phyloP scores from a whole-genome alignment of 1,139 yeast genomes.

The Suhomyces chickasaworum region DNA sequence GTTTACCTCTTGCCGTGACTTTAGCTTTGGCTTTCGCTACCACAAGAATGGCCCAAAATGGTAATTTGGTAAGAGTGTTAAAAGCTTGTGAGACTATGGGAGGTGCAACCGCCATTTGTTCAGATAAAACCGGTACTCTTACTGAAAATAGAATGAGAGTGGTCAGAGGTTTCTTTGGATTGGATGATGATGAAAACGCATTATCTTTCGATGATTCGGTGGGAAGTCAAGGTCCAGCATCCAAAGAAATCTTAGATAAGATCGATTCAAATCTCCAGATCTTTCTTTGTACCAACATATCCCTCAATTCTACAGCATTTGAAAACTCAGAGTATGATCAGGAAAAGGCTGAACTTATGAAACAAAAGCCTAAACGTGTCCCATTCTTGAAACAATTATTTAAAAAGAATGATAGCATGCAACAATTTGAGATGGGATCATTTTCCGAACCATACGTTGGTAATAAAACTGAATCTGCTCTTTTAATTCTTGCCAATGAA shows the following conservation, averaged over 20 bases:
- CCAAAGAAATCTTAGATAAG: slow-evolving; percentile 33
- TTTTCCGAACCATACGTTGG: slow-evolving; percentile 72
- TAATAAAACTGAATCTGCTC: slow-evolving; percentile 91
- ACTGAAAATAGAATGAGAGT: slow-evolving; percentile 93
- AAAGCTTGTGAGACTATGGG: slow-evolving; percentile 99
- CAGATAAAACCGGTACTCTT: slow-evolving; percentile 96
- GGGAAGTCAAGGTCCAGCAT: slow-evolving; percentile 26
- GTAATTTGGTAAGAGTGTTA: slow-evolving; percentile 90
- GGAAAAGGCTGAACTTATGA: slow-evolving; percentile 33
- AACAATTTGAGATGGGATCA: slow-evolving; percentile 25
- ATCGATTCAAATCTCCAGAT: slow-evolving; percentile 37
- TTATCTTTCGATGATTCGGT: slow-evolving; percentile 48
- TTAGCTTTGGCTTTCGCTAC: slow-evolving; percentile 97
- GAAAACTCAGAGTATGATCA: slow-evolving; percentile 56
- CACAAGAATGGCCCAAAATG: slow-evolving; percentile 95
- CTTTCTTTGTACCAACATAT: slow-evolving; percentile 60
- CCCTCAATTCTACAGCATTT: slow-evolving; percentile 86
- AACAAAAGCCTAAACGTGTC: slow-evolving; percentile 32
- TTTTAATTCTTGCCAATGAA: slow-evolving; percentile 66
- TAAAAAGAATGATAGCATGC: slow-evolving; percentile 20
- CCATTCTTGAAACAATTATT: slow-evolving; percentile 21
- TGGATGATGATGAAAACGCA: slow-evolving; percentile 5
- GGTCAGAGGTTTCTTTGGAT: slow-evolving; percentile 71
- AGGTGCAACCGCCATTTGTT: slow-evolving; percentile 94
- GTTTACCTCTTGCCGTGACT: slow-evolving; percentile 94